These are phyloP conservation scores for Syncephalastrum racemosum DNA, from an alignment of 371 early-diverging fungal genomes.

Conservation along the genomic window DNA sequence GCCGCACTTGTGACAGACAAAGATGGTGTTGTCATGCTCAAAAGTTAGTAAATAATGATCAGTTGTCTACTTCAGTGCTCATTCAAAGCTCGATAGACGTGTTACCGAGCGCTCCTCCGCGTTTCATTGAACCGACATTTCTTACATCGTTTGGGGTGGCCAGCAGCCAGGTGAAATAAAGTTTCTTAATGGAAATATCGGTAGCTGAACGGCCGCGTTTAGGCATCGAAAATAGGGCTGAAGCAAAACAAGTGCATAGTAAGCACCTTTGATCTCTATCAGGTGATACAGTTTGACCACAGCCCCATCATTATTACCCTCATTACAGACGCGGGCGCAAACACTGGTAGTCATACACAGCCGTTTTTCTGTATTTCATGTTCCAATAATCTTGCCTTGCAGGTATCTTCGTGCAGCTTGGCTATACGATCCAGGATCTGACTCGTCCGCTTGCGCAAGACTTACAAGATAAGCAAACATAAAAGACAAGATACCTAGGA, in stretches of 20 bases:
- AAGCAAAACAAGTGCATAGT: constrained; percentile 61
- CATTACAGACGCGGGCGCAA: constrained; percentile 53
- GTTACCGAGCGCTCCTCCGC: constrained; percentile 31
- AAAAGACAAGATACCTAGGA: no score
- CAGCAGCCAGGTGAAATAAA: constrained; percentile 36
- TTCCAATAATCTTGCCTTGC: no score
- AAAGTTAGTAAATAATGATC: constrained; percentile 35
- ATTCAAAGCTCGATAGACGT: constrained; percentile 16
- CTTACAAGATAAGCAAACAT: no score
- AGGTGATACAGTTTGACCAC: constrained; percentile 62
- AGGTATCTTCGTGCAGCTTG: no score
- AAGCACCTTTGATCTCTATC: constrained; percentile 57
- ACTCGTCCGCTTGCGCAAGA: no score
- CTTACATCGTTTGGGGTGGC: constrained; percentile 42
- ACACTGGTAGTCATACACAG: constrained; percentile 50
- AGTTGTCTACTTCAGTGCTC: background rate
- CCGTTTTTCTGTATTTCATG: background rate
- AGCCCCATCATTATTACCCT: constrained; percentile 59
- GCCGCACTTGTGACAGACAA: constrained; percentile 61
- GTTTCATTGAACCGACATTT: constrained; percentile 30
- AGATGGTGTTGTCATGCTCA: constrained; percentile 61
- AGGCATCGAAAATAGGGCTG: constrained; percentile 68
- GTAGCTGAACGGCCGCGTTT: background rate
- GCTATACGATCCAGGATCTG: no score
- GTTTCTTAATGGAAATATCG: background rate